Base-by-base conservation (phyloP, 2,329 filamentous ascomycete species). In the Apiospora koreana region DNA sequence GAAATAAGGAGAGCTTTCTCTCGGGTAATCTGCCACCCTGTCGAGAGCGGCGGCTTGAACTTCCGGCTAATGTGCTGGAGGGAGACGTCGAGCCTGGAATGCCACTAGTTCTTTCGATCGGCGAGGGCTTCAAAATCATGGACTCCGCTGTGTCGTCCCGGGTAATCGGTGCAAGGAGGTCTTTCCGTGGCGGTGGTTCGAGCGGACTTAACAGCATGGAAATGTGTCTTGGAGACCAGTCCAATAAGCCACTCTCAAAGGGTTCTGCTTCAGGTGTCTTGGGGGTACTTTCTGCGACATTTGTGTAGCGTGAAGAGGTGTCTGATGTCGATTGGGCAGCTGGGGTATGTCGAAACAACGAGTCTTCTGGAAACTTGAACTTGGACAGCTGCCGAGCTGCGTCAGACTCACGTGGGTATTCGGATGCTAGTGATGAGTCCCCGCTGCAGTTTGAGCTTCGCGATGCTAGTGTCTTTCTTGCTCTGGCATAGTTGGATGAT, bases 291-390 rank as follows among this genome's bases (percentile, higher is more conserved):
- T 45, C 18, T 42, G n/a, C 64, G 5, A 5, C 41, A 43, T 67
- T 7, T 43, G 16, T n/a, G n/a, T 10, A 9, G 28, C 43, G 46
- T 38, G 46, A 48, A 25, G 66, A 68, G 28, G 45, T n/a, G 18
- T 68, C 43, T 12, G 28, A 38, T 38, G 16, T 35, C 45, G 43
- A 68, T 31, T 25, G 35, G 9, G 41, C 21, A 68, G 31, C 25
- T 18, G 31, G 66, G 35, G 38, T 21, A 9, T 62, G 50, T 25
- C 45, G 66, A 25, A 76, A 75, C 3, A 77, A 69, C 14, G 72
- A 72, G 69, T 78, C 74, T 68, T 78, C 77, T 7, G 77, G 77
- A 66, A 79, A 79, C 65, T 72, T 75, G 69, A 77, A 78, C 9
- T 62, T 62, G 31, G 54, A 62, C 21, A 62, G 54, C 18, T 62